Conservation (phyloP, 106 monocot genomes). For the Ottelia alismoides region DNA sequence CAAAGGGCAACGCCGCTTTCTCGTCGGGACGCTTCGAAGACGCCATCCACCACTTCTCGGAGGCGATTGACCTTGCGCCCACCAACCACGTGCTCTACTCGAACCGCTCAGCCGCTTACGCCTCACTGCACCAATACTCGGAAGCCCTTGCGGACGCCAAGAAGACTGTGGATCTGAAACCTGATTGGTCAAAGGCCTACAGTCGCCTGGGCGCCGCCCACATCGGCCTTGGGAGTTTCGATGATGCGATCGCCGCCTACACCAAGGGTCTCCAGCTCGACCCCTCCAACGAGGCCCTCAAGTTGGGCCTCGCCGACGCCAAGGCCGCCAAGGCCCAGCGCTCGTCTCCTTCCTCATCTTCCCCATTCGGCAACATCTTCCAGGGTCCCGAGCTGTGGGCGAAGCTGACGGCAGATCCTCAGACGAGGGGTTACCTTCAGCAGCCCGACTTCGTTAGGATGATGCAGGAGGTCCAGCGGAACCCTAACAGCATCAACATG, state of each 20-base stretch:
- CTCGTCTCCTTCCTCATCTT: too few relatives aligned
- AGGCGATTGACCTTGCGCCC: too few relatives aligned
- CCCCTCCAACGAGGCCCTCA: neutral
- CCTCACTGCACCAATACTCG: neutral
- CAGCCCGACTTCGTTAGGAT: slow-evolving; percentile 2
- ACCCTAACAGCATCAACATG: slow-evolving; percentile 1
- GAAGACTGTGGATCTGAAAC: slow-evolving; percentile 1
- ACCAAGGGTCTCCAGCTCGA: slow-evolving; percentile 9
- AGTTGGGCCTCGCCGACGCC: slow-evolving; percentile 6
- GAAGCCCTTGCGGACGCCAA: slow-evolving; percentile 8
- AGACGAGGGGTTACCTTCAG: neutral
- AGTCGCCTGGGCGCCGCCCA: slow-evolving; percentile 9
- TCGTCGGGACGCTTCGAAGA: too few relatives aligned
- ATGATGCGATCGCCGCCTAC: slow-evolving; percentile 1
- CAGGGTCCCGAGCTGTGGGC: neutral
- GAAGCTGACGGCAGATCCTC: slow-evolving; percentile 2
- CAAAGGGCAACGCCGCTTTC: slow-evolving; percentile 4
- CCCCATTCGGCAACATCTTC: too few relatives aligned
- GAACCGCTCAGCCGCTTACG: slow-evolving; percentile 9
- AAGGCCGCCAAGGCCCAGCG: neutral
- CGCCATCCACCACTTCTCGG: too few relatives aligned
- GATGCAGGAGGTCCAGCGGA: slow-evolving; percentile 1
- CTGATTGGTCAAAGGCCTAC: slow-evolving; percentile 10
- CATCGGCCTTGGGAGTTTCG: slow-evolving; percentile 3
- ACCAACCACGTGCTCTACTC: slow-evolving; percentile 7